Conservation (phyloP, 2,329 filamentous ascomycete species). For the Beauveria sp. region DNA sequence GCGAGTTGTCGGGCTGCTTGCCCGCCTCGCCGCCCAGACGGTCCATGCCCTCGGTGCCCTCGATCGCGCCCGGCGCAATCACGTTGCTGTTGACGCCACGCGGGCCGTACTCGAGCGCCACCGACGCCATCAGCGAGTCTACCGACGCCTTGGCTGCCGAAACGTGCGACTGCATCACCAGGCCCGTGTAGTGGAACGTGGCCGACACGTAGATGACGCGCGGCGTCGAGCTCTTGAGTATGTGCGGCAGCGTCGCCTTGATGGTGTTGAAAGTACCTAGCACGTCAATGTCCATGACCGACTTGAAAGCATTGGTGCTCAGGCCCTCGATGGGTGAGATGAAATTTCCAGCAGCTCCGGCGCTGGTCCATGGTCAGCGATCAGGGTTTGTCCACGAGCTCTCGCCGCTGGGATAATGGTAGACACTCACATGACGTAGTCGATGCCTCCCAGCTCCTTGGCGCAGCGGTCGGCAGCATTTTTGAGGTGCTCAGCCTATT, state of each 20-base stretch:
- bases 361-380: constrained; percentile 41
- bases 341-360: constrained; percentile 94
- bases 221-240: constrained; percentile 67
- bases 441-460: constrained; percentile 77
- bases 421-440: constrained; percentile 73
- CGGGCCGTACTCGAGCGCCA: constrained; percentile 86
- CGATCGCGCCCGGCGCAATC: constrained; percentile 81
- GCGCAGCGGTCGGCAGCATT: constrained; percentile 72
- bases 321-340: constrained; percentile 76
- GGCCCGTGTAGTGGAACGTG: constrained; percentile 83
- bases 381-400: too few relatives aligned
- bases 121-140: constrained; percentile 71
- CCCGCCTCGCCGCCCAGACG: constrained; percentile 42
- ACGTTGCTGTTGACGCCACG: constrained; percentile 81
- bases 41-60: constrained; percentile 72
- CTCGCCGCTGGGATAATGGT: too few relatives aligned
- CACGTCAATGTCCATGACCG: constrained; percentile 94
- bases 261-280: constrained; percentile 90
- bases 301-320: constrained; percentile 83
- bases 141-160: constrained; percentile 85
- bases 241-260: constrained; percentile 80
- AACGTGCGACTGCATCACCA: constrained; percentile 83
- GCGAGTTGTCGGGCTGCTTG: constrained; percentile 21
- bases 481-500: constrained; percentile 54
- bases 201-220: constrained; percentile 87